These are phyloP conservation scores for Linanthus parryae DNA, from an alignment of 148 eudicot genomes.

Conservation along the genomic window DNA sequence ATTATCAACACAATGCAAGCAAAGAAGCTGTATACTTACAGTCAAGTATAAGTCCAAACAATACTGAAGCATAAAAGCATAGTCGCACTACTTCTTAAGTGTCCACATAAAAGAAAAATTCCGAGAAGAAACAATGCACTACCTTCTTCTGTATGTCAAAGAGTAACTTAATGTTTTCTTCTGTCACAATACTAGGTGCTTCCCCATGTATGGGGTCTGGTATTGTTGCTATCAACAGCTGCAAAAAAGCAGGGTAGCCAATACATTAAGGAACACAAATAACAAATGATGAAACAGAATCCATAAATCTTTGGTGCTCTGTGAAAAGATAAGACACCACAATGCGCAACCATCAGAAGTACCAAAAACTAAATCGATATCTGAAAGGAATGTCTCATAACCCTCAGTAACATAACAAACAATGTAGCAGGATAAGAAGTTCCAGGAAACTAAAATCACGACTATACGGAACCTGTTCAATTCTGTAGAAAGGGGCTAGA, in stretches of 20 bases:
- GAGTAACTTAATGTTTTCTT: slow-evolving; percentile 75
- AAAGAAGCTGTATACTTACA: neutral
- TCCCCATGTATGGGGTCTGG: slow-evolving; percentile 44
- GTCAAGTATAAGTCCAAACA: neutral
- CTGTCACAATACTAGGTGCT: slow-evolving; percentile 70
- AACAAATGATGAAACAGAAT: too few relatives aligned
- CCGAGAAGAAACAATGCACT: slow-evolving; percentile 5
- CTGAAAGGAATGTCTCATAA: neutral
- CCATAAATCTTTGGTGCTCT: too few relatives aligned
- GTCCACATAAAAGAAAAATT: too few relatives aligned
- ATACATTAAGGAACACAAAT: too few relatives aligned
- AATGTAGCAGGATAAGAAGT: neutral
- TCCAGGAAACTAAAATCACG: slow-evolving; percentile 6
- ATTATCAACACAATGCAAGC: neutral
- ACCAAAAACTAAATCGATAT: neutral
- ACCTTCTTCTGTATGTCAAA: slow-evolving; percentile 95
- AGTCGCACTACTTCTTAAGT: neutral
- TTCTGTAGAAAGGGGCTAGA: slow-evolving; percentile 94
- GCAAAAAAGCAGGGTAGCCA: too few relatives aligned
- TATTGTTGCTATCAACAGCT: slow-evolving; percentile 83
- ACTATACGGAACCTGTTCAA: slow-evolving; percentile 70
- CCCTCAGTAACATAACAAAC: neutral
- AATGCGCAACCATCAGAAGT: neutral
- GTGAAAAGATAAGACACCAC: too few relatives aligned
- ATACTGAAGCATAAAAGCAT: neutral